Evolutionary conservation across 2,329 filamentous ascomycete genomes (phyloP), one percentile per base, ranked within the genome.

Genomic region (Neurospora sp.): DNA sequence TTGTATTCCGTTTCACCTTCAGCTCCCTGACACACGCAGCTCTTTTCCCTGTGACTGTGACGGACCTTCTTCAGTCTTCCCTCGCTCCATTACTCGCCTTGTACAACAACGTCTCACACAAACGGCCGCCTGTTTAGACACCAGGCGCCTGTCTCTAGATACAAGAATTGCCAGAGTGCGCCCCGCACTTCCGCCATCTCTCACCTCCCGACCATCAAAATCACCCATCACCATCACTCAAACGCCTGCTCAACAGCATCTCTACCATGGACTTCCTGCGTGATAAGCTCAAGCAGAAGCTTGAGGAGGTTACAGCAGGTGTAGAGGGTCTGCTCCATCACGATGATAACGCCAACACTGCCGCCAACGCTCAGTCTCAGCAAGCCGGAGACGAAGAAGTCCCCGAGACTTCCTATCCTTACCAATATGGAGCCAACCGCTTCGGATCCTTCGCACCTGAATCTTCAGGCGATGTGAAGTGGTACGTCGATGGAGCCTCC

Each of bases 401-500:
- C 36, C 83, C 85, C 71, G 81, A 82, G 6, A 57, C 46, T 23
- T 33, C 46, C 23, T 57, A 57, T 33, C 46, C 46, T 62, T 69
- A 70, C 36, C 78, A 80, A 68, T 81, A 84, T 72, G 80, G 79
- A 36, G 78, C 80, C 36, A 84, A 90, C 74, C 85, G 88, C 67
- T 89, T 84, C 76, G 82, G 85, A 71, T 89, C 87, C 71, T 97
- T 97, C 81, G 91, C 91, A 1, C 88, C 91, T 0, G 86, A 89
- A 76, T 86, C 91, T 23, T 86, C 87, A 39, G 90, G 91, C 70
- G 90, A 93, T 76, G 88, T 87, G 72, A 96, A 97, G 83, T 97
- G 93, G 92, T 94, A 91, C 79, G 91, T 96, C 19, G 92, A 96
- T 77, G 92, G 91, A 6, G 92, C 90, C 77, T 88, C 88, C 8